These are phyloP conservation scores for Trifolium dubium DNA, from an alignment of 306 rosid species.

Conservation along the genomic window DNA sequence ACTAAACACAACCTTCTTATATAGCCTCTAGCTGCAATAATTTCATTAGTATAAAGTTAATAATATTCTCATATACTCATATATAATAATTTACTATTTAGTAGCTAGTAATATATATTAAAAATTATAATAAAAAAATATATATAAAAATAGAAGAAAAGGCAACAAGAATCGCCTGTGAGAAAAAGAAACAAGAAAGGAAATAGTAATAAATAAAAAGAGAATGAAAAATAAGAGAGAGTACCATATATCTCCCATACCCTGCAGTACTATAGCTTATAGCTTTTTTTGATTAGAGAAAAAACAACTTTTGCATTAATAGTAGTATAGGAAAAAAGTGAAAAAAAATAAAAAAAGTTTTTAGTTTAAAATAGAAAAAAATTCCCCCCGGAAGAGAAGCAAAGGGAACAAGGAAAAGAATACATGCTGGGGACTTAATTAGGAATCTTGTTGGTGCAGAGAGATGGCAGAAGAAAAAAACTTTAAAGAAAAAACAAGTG, in stretches of 20 bases:
- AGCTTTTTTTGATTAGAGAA: conserved; percentile 27
- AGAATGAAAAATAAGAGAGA: conserved; percentile 27
- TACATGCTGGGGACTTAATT: conserved; percentile 79
- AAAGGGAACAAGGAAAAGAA: conserved; percentile 68
- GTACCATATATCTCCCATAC: conserved; percentile 57
- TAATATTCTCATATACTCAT: neutral
- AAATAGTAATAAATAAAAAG: conserved; percentile 54
- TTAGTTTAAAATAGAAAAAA: conserved; percentile 49
- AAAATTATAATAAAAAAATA: too few relatives aligned
- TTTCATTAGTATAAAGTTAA: conserved; percentile 22
- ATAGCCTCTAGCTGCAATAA: conserved; percentile 55
- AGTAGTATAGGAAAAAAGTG: conserved; percentile 12
- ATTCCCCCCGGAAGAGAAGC: conserved; percentile 71
- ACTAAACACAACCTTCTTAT: conserved; percentile 59
- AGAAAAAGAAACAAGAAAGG: conserved; percentile 58
- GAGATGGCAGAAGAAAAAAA: conserved; percentile 61
- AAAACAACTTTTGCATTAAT: conserved; percentile 56
- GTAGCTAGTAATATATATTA: too few relatives aligned
- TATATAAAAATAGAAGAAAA: conserved; percentile 46
- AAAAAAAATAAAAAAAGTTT: conserved; percentile 31
- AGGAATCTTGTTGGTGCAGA: conserved; percentile 75
- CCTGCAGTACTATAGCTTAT: conserved; percentile 41
- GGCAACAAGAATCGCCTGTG: conserved; percentile 86
- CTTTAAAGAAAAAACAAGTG: conserved; percentile 15
- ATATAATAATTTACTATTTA: neutral